A percentile compares a stretch with the other conserved stretches of the same genome.
Evolutionary conservation across 108 stramenopile species (phyloP).

Genomic region (Cyclotella atomus): DNA sequence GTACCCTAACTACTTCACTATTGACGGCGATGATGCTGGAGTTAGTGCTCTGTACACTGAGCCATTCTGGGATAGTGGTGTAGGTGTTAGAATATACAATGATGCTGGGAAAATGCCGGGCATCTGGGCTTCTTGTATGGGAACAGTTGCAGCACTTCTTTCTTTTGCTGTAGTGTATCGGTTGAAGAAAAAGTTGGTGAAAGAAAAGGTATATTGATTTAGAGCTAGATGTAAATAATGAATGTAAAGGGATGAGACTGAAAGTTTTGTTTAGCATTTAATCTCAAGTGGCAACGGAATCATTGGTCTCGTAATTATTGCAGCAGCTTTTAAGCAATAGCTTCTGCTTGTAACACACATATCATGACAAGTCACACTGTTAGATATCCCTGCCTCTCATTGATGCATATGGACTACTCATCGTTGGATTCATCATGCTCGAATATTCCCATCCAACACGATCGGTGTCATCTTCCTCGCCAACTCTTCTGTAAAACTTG

Average conservation of each 20-base stretch:
- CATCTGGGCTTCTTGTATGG: constrained; percentile 54
- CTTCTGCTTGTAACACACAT: no score
- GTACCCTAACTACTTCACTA: constrained; percentile 63
- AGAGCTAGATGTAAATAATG: no score
- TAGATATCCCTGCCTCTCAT: constrained; percentile 11
- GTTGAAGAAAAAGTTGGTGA: constrained; percentile 68
- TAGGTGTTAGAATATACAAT: constrained; percentile 73
- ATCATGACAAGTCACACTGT: no score
- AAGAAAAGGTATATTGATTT: constrained; percentile 61
- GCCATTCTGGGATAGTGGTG: constrained; percentile 75
- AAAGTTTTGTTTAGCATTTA: no score
- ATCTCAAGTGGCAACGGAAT: no score
- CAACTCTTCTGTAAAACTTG: constrained; percentile 32
- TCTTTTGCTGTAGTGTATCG: constrained; percentile 49
- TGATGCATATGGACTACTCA: constrained; percentile 23
- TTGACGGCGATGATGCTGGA: constrained; percentile 62
- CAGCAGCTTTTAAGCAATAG: no score
- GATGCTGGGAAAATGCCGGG: constrained; percentile 56
- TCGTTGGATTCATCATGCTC: constrained; percentile 40
- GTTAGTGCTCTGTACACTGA: constrained; percentile 81
- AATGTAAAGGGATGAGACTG: no score
- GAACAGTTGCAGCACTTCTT: constrained; percentile 35
- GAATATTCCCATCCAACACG: constrained; percentile 30
- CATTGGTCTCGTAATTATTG: no score
- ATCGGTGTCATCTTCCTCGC: constrained; percentile 39